Conservation (phyloP, 2,329 filamentous ascomycete species). For the Aspergillus niger region DNA sequence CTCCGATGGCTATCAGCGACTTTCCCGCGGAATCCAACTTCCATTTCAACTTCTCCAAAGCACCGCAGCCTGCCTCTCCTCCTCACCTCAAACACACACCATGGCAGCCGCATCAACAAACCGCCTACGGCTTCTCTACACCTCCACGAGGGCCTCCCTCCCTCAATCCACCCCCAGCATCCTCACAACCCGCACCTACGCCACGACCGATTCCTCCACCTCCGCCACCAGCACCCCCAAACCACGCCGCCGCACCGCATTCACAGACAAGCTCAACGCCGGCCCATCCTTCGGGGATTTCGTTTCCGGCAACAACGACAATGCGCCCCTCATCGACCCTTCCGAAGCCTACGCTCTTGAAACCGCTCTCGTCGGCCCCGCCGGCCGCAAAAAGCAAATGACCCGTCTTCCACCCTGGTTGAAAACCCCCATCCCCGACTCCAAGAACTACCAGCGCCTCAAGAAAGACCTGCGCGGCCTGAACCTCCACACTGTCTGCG, state of each 20-base stretch:
- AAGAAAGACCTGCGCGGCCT: slow-evolving; percentile 89
- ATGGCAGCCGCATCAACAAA: slow-evolving; percentile 39
- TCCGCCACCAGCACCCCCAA: slow-evolving; percentile 52
- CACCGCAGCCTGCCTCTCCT: neutral
- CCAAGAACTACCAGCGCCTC: slow-evolving; percentile 89
- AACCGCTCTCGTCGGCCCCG: slow-evolving; percentile 62
- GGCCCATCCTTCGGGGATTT: slow-evolving; percentile 68
- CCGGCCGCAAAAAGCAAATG: slow-evolving; percentile 65
- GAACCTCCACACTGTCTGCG: slow-evolving; percentile 91
- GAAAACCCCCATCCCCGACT: slow-evolving; percentile 88
- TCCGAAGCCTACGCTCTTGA: slow-evolving; percentile 61
- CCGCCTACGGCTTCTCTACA: slow-evolving; percentile 35
- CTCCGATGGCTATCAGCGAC: slow-evolving; percentile 11
- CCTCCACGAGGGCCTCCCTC: slow-evolving; percentile 25
- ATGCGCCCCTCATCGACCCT: slow-evolving; percentile 43
- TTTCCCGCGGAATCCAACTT: slow-evolving; percentile 34
- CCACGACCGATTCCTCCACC: slow-evolving; percentile 42
- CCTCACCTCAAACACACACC: slow-evolving; percentile 8
- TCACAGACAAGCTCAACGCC: slow-evolving; percentile 64
- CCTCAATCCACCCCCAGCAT: slow-evolving; percentile 16
- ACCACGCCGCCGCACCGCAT: slow-evolving; percentile 57
- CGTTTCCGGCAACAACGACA: slow-evolving; percentile 49
- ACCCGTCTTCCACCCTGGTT: slow-evolving; percentile 87
- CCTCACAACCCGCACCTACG: slow-evolving; percentile 32
- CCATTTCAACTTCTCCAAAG: neutral